A percentile compares a stretch with the other conserved stretches of the same genome.
phyloP scores from a whole-genome alignment of 768 basidiomycete genomes.

The Xerocomus spinulosus region DNA sequence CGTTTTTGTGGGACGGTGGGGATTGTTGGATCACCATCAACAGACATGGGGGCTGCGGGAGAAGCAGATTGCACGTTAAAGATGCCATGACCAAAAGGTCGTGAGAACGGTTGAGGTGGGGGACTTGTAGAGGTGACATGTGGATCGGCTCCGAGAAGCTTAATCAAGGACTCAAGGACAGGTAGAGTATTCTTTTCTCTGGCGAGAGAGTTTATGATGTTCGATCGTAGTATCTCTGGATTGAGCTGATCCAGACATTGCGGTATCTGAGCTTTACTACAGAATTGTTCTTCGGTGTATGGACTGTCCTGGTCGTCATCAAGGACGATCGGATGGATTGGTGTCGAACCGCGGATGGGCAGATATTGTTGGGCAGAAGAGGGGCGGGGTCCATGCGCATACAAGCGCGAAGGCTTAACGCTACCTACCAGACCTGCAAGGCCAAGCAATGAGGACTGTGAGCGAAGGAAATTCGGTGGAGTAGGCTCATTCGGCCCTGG shows the following conservation, averaged over 20 bases:
- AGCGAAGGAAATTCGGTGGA: conserved; percentile 69
- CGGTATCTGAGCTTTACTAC: conserved; percentile 1
- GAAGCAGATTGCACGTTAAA: background rate
- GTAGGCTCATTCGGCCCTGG: conserved; percentile 58
- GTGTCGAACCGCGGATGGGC: conserved; percentile 46
- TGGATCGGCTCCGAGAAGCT: conserved; percentile 45
- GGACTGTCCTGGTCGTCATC: conserved; percentile 48
- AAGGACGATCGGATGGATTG: conserved; percentile 65
- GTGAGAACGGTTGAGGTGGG: conserved; percentile 11
- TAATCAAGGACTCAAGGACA: conserved; percentile 57
- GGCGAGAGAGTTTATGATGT: conserved; percentile 55
- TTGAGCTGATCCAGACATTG: conserved; percentile 32
- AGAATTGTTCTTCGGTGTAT: conserved; percentile 12
- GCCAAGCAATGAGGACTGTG: conserved; percentile 67
- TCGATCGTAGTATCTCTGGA: conserved; percentile 44
- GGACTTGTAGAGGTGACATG: conserved; percentile 3
- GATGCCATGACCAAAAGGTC: conserved; percentile 18
- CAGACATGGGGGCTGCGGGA: background rate
- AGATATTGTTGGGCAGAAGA: conserved; percentile 33
- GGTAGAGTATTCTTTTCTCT: conserved; percentile 65
- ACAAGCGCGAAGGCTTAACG: conserved; percentile 47
- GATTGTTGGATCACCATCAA: background rate
- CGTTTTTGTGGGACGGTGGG: conserved; percentile 42
- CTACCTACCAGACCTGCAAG: conserved; percentile 66
- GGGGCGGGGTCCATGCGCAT: conserved; percentile 4